Percentiles rank a stretch among this genome's conserved stretches.
Conservation (phyloP, 345 rosid genomes). For the Brassica incana region DNA sequence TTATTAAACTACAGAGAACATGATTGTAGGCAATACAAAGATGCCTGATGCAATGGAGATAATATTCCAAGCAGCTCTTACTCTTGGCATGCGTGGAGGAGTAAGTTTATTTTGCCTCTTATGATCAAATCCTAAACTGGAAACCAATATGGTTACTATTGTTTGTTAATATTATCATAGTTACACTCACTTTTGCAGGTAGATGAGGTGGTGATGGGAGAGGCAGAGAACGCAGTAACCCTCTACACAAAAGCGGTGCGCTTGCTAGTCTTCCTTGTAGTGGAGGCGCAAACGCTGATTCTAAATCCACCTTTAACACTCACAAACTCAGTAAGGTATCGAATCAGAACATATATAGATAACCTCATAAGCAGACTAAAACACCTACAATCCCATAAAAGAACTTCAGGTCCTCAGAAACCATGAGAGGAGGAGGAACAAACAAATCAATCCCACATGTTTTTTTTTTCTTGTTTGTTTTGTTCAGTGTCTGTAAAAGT, state of each 20-base stretch:
- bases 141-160: neutral
- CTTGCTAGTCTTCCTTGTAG: conserved; percentile 70
- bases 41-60: conserved; percentile 99
- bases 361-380: conserved; percentile 61
- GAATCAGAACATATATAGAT: conserved; percentile 70
- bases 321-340: conserved; percentile 71
- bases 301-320: conserved; percentile 91
- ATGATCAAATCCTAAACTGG: neutral
- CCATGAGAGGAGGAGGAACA: conserved; percentile 20
- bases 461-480: neutral
- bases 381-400: conserved; percentile 57
- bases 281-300: conserved; percentile 83
- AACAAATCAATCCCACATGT: conserved; percentile 10
- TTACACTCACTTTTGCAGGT: conserved; percentile 52
- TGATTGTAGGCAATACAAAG: conserved; percentile 59
- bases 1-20: conserved; percentile 15
- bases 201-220: conserved; percentile 75
- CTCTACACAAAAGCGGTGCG: conserved; percentile 73
- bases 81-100: conserved; percentile 71
- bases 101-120: conserved; percentile 49
- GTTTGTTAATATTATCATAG: neutral
- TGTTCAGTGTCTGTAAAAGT: conserved; percentile 13
- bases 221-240: conserved; percentile 61
- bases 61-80: conserved; percentile 88
- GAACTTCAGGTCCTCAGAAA: conserved; percentile 51